Conservation (phyloP, 2,329 filamentous ascomycete species). For the Pyricularia grisea region DNA sequence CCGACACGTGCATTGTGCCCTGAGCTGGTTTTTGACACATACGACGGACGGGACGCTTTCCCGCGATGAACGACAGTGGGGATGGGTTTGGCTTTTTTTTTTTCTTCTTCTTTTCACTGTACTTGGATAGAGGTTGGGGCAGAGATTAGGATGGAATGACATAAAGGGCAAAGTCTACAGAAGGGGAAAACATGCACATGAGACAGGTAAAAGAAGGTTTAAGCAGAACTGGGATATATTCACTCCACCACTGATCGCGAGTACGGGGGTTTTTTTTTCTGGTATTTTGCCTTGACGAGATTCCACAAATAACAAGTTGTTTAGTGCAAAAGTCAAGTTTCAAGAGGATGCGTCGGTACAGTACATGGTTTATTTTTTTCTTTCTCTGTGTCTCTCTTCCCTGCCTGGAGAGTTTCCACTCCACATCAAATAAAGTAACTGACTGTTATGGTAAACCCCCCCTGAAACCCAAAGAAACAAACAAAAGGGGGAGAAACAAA, state of each 20-base stretch:
- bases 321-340: background rate
- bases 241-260: background rate
- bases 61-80: background rate
- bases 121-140: background rate
- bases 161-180: background rate
- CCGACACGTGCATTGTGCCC: background rate
- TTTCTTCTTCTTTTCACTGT: background rate
- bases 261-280: background rate
- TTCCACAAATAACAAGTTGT: background rate
- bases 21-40: no score
- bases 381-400: background rate
- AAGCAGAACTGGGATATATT: background rate
- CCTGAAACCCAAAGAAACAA: no score
- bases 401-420: background rate
- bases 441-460: no score
- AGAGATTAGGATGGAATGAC: background rate
- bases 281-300: background rate
- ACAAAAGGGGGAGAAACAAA: background rate
- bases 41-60: background rate
- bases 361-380: background rate
- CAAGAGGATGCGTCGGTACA: no score
- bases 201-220: background rate
- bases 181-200: background rate
- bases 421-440: background rate
- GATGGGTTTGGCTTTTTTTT: background rate